These are phyloP conservation scores for Ensete glaucum DNA, from an alignment of 176 grass and related monocot species.

Conservation along the genomic window DNA sequence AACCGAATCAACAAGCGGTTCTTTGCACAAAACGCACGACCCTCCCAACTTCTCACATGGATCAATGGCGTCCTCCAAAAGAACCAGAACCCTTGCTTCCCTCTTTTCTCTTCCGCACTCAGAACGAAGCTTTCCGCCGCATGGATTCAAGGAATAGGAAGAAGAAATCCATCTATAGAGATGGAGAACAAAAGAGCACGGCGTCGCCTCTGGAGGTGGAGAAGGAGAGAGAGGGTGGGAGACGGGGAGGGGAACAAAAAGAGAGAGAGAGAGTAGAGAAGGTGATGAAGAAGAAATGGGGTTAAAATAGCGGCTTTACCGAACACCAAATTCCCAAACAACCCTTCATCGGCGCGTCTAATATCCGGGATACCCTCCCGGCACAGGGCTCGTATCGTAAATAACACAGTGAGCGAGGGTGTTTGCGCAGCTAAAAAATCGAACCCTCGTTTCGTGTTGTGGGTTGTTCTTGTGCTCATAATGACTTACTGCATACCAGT, in stretches of 20 bases:
- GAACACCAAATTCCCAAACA: neutral
- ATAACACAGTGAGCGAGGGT: neutral
- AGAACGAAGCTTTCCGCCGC: neutral
- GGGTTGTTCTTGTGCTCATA: neutral
- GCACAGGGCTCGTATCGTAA: neutral
- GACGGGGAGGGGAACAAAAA: neutral
- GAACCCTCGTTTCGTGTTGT: neutral
- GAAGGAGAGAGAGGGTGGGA: neutral
- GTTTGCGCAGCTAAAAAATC: neutral
- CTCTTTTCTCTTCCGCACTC: neutral
- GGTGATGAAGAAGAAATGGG: neutral
- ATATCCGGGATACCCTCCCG: neutral
- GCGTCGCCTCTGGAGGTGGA: too few relatives aligned
- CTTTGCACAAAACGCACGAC: neutral
- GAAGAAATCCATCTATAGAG: neutral
- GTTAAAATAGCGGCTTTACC: neutral
- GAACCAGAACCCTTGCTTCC: neutral
- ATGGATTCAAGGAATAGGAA: neutral
- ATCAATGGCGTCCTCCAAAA: neutral
- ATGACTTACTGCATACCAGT: neutral
- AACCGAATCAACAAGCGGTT: neutral
- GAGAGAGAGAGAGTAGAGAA: neutral
- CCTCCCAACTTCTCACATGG: neutral
- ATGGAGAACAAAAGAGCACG: too few relatives aligned
- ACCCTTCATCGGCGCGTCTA: neutral